Evolutionary conservation across 192 early-diverging fungal species (phyloP).

Genomic region (Gamsiella multidivaricata): DNA sequence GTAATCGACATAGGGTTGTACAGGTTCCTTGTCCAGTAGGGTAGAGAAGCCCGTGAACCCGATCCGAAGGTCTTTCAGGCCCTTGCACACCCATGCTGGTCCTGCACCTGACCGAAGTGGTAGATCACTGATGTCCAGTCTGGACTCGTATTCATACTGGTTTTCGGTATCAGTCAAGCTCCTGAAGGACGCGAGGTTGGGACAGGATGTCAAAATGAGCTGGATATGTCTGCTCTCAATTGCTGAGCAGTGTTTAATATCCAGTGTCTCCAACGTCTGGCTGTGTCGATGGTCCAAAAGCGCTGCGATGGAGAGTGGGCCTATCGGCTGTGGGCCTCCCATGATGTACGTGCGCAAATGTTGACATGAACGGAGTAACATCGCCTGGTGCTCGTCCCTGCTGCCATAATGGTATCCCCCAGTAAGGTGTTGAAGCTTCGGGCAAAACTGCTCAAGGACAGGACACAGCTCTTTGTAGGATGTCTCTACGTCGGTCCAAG

Average conservation of each 20-base stretch:
- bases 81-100: constrained; percentile 17
- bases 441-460: background rate
- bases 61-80: constrained; percentile 14
- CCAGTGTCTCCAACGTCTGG: constrained; percentile 14
- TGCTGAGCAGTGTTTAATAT: background rate
- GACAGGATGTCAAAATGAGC: constrained; percentile 30
- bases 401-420: background rate
- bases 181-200: constrained; percentile 13
- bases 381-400: constrained; percentile 3
- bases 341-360: background rate
- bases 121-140: constrained; percentile 23
- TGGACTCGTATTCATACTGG: background rate
- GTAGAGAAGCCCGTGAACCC: constrained; percentile 33
- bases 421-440: constrained; percentile 5
- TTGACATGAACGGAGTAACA: constrained; percentile 3
- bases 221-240: constrained; percentile 21
- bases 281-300: constrained; percentile 12
- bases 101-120: background rate
- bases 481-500: background rate
- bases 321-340: background rate
- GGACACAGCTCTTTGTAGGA: background rate
- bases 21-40: background rate
- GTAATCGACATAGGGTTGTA: constrained; percentile 3
- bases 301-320: background rate
- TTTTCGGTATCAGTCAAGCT: background rate